phyloP scores from a whole-genome alignment of 2,329 filamentous ascomycete genomes.

The Calonectria multiphialidica region DNA sequence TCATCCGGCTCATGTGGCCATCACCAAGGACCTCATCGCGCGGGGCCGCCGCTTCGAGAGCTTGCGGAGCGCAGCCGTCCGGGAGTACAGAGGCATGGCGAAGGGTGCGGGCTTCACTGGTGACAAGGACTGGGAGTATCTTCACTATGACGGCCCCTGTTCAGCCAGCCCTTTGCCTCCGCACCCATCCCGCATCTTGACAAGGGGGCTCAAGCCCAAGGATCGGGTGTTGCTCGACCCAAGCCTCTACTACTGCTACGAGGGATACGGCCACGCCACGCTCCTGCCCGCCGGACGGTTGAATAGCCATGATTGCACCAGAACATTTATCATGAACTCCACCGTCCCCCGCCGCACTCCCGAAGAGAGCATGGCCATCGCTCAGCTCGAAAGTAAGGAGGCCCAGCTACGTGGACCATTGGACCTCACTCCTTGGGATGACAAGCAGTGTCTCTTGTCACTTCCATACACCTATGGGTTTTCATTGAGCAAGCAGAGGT shows the following conservation, averaged over 20 bases:
- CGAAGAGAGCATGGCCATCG: background rate
- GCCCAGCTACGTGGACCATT: background rate
- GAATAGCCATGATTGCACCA: background rate
- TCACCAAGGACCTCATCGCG: background rate
- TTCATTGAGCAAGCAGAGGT: conserved; percentile 11
- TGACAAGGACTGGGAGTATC: background rate
- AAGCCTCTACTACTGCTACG: background rate
- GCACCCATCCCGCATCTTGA: background rate
- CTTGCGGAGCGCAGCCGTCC: background rate
- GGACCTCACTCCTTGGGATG: conserved; percentile 7
- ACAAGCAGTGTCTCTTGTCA: conserved; percentile 22
- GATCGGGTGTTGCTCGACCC: conserved; percentile 9
- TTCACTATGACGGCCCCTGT: background rate
- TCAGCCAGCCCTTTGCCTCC: background rate
- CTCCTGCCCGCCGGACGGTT: background rate
- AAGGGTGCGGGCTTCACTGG: background rate
- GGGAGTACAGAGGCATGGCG: background rate
- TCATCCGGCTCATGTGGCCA: background rate
- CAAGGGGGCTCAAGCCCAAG: background rate
- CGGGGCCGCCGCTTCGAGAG: conserved; percentile 11
- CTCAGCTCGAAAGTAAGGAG: background rate
- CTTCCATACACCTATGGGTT: conserved; percentile 16
- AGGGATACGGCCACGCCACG: background rate
- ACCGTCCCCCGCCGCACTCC: background rate
- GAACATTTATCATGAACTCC: background rate